A percentile compares a stretch with the other conserved stretches of the same genome.
phyloP scores from a whole-genome alignment of 208 protist genomes.

The Herpetomonas tarakana region DNA sequence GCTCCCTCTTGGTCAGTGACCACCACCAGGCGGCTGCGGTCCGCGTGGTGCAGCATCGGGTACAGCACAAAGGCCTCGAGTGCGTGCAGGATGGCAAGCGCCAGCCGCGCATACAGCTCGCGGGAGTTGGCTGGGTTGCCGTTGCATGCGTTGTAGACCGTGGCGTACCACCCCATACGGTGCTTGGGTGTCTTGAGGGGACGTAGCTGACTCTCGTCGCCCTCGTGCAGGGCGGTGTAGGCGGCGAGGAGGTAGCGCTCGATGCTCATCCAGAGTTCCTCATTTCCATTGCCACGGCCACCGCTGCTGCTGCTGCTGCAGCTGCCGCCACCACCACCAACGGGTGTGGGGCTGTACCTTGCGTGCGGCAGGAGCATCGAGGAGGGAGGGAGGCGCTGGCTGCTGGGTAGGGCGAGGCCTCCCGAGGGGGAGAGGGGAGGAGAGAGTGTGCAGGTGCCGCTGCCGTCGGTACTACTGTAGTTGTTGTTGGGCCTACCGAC shows the following conservation, averaged over 20 bases:
- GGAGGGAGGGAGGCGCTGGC: too few relatives aligned
- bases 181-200: constrained; percentile 36
- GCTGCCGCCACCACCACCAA: background rate
- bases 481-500: too few relatives aligned
- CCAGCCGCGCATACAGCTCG: constrained; percentile 53
- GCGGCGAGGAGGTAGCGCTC: constrained; percentile 41
- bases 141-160: constrained; percentile 68
- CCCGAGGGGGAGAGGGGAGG: too few relatives aligned
- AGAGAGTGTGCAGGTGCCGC: too few relatives aligned
- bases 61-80: constrained; percentile 63
- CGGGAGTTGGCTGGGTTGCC: constrained; percentile 42
- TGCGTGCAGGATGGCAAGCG: constrained; percentile 40
- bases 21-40: constrained; percentile 21
- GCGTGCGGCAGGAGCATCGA: too few relatives aligned
- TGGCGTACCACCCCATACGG: constrained; percentile 74
- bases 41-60: constrained; percentile 37
- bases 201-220: constrained; percentile 25
- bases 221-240: constrained; percentile 32
- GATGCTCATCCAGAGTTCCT: constrained; percentile 35
- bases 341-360: background rate
- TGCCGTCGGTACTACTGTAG: too few relatives aligned
- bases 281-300: constrained; percentile 9
- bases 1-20: constrained; percentile 15
- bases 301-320: constrained; percentile 13
- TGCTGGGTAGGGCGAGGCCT: too few relatives aligned